Percentiles rank a stretch among this genome's conserved stretches.
phyloP scores from a whole-genome alignment of 805 yeast genomes.

The Candida multigemmis region DNA sequence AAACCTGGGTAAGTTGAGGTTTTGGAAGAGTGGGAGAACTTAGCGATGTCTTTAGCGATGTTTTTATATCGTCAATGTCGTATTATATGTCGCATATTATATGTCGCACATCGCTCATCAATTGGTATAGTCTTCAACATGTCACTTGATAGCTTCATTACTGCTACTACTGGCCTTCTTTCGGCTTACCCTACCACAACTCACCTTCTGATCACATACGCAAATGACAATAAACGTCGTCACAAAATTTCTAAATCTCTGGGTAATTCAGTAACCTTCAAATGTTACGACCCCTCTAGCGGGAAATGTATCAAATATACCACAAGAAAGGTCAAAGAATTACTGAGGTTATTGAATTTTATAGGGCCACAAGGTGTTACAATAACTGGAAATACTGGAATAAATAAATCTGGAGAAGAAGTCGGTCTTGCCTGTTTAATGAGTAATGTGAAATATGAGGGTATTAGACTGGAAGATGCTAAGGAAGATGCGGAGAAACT shows the following conservation, averaged over 20 bases:
- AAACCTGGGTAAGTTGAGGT: no score
- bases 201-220: constrained; percentile 26
- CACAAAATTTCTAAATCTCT: constrained; percentile 4
- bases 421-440: constrained; percentile 31
- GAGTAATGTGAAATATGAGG: constrained; percentile 26
- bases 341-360: constrained; percentile 62
- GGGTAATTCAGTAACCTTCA: constrained; percentile 36
- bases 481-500: constrained; percentile 3
- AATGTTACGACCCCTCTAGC: constrained; percentile 54
- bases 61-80: no score
- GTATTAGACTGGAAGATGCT: constrained; percentile 6
- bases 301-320: constrained; percentile 53
- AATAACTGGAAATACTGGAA: constrained; percentile 1
- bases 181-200: constrained; percentile 29
- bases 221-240: constrained; percentile 11
- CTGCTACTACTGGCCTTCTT: constrained; percentile 13
- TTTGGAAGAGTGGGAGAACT: no score
- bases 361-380: constrained; percentile 61
- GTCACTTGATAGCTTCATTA: constrained; percentile 6
- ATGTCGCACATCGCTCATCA: no score
- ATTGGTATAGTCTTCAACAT: neutral
- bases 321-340: constrained; percentile 61
- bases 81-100: no score
- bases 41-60: no score
- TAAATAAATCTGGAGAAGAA: constrained; percentile 7